A percentile compares a stretch with the other conserved stretches of the same genome.
These are phyloP conservation scores for Paecilomyces sp. DNA, from an alignment of 2,329 filamentous ascomycete genomes.

Conservation along the genomic window DNA sequence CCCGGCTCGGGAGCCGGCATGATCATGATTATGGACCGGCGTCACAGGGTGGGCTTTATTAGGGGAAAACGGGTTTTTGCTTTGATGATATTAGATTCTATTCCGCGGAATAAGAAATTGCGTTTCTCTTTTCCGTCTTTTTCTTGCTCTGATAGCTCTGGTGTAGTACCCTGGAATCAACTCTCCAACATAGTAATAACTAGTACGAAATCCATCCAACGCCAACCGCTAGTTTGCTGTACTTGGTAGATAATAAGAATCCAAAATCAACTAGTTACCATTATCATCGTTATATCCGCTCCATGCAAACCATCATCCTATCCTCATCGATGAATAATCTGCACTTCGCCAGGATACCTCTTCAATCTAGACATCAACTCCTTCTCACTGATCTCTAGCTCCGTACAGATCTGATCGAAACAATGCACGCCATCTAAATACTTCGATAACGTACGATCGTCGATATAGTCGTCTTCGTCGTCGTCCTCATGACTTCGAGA, in stretches of 20 bases:
- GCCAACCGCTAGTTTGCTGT: no score
- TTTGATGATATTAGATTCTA: background rate
- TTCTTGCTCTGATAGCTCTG: background rate
- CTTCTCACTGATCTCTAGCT: conserved; percentile 41
- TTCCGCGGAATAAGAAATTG: background rate
- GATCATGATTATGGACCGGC: background rate
- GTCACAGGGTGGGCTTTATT: background rate
- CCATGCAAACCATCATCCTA: background rate
- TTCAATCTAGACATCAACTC: conserved; percentile 38
- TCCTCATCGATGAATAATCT: conserved; percentile 39
- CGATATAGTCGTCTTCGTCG: conserved; percentile 25
- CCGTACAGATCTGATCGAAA: conserved; percentile 46
- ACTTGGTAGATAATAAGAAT: no score
- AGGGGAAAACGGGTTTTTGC: background rate
- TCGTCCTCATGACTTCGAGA: conserved; percentile 15
- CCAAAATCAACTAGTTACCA: no score
- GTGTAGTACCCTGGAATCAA: background rate
- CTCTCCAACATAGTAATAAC: no score
- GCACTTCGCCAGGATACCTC: conserved; percentile 35
- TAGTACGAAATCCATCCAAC: no score
- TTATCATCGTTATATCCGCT: no score
- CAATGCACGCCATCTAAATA: conserved; percentile 43
- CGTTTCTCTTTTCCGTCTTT: background rate
- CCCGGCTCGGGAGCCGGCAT: background rate
- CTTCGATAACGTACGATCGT: conserved; percentile 29